Percentiles rank a stretch among this genome's conserved stretches.
These are phyloP conservation scores for Xylaria longipes DNA, from an alignment of 495 filamentous ascomycete genomes.

Conservation along the genomic window DNA sequence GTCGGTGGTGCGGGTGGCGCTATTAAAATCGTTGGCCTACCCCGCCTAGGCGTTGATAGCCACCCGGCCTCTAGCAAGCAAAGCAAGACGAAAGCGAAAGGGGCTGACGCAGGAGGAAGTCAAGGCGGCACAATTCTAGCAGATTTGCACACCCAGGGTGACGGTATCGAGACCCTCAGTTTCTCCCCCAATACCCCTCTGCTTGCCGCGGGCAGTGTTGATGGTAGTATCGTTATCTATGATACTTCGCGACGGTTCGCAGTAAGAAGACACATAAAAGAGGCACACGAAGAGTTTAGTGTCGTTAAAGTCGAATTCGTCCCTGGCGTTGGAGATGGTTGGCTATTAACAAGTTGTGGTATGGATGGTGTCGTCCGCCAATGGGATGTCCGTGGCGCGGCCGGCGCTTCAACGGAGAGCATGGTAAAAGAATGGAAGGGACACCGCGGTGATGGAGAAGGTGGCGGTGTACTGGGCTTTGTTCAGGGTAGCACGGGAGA, in stretches of 20 bases:
- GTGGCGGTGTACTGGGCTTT: slow-evolving; percentile 88
- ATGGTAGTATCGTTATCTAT: slow-evolving; percentile 87
- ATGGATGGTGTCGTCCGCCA: slow-evolving; percentile 85
- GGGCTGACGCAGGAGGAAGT: slow-evolving; percentile 46
- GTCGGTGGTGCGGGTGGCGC: slow-evolving; percentile 87
- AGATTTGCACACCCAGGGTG: slow-evolving; percentile 62
- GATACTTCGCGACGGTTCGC: slow-evolving; percentile 85
- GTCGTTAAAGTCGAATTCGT: slow-evolving; percentile 95
- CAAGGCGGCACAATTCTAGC: slow-evolving; percentile 75
- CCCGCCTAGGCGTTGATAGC: slow-evolving; percentile 62
- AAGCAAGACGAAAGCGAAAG: slow-evolving; percentile 53
- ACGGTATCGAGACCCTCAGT: slow-evolving; percentile 83
- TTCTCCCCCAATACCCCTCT: slow-evolving; percentile 80
- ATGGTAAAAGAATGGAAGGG: slow-evolving; percentile 82
- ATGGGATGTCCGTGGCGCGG: slow-evolving; percentile 87
- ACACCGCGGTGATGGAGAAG: slow-evolving; percentile 75
- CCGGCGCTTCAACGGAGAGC: slow-evolving; percentile 63
- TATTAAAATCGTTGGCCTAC: slow-evolving; percentile 83
- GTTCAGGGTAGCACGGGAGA: slow-evolving; percentile 74
- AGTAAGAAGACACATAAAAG: slow-evolving; percentile 75
- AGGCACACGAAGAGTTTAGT: slow-evolving; percentile 80
- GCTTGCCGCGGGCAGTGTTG: slow-evolving; percentile 87
- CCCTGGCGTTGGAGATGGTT: slow-evolving; percentile 48
- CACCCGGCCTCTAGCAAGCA: slow-evolving; percentile 33
- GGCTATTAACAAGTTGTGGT: slow-evolving; percentile 80